Evolutionary conservation across 805 yeast species (phyloP).

Genomic region (Yamadazyma takamatsuzukensis): DNA sequence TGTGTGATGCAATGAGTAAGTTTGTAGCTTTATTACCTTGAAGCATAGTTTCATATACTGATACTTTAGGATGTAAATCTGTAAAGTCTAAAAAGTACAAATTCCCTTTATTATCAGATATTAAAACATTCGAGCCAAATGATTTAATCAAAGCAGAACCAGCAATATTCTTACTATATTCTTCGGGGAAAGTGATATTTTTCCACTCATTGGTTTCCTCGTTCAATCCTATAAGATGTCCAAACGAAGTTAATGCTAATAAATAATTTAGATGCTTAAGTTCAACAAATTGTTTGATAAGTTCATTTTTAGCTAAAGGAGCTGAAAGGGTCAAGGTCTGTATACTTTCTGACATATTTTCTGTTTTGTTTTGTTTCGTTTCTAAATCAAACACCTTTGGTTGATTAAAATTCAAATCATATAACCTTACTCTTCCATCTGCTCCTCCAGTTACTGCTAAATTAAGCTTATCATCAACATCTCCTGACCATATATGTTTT

Average conservation of each 20-base stretch:
- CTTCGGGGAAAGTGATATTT: conserved; percentile 8
- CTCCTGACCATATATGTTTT: conserved; percentile 84
- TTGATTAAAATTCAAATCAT: conserved; percentile 53
- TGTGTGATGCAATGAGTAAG: conserved; percentile 30
- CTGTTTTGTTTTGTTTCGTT: too few species aligned
- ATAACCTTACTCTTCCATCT: conserved; percentile 75
- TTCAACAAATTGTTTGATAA: conserved; percentile 57
- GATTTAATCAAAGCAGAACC: conserved; percentile 45
- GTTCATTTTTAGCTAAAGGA: conserved; percentile 44
- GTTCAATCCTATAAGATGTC: conserved; percentile 42
- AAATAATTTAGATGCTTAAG: conserved; percentile 37
- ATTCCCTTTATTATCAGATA: too few species aligned
- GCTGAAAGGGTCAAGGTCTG: conserved; percentile 23
- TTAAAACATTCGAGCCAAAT: conserved; percentile 24
- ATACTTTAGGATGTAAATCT: too few species aligned
- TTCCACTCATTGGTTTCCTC: conserved; percentile 22
- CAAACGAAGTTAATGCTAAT: conserved; percentile 57
- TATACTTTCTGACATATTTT: conserved; percentile 30
- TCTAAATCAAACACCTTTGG: too few species aligned
- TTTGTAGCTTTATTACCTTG: conserved; percentile 47
- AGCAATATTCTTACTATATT: conserved; percentile 20
- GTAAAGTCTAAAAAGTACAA: too few species aligned
- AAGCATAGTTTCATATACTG: too few species aligned
- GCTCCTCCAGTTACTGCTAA: conserved; percentile 87
- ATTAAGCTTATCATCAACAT: conserved; percentile 41